These are phyloP conservation scores for Candida takata DNA, from an alignment of 805 yeast genomes.

Conservation along the genomic window DNA sequence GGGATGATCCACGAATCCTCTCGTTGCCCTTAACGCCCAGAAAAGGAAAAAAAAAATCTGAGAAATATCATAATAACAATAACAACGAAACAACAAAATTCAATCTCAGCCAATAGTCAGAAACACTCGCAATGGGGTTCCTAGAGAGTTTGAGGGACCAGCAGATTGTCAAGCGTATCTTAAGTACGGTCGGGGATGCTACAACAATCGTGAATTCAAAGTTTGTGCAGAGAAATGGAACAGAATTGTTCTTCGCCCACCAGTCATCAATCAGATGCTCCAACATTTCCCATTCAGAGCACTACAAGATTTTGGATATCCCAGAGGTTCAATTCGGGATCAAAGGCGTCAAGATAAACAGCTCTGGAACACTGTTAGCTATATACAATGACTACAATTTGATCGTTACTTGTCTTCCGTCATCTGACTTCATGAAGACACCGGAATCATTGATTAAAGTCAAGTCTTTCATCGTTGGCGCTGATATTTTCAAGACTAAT, in stretches of 20 bases:
- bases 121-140: slow-evolving; percentile 8
- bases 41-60: no score
- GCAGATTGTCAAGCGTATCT: slow-evolving; percentile 6
- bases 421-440: slow-evolving; percentile 7
- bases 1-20: no score
- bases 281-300: slow-evolving; percentile 3
- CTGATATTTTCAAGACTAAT: slow-evolving; percentile 21
- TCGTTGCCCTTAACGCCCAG: no score
- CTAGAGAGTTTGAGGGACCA: slow-evolving; percentile 6
- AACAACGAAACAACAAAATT: no score
- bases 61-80: no score
- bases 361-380: slow-evolving; percentile 37
- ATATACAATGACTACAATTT: slow-evolving; percentile 28
- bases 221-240: slow-evolving; percentile 13
- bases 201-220: slow-evolving; percentile 10
- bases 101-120: no score
- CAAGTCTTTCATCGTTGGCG: slow-evolving; percentile 24
- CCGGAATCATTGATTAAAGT: slow-evolving; percentile 1
- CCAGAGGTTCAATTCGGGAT: slow-evolving; percentile 26
- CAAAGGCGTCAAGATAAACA: slow-evolving; percentile 30
- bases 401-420: slow-evolving; percentile 28
- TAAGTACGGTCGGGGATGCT: not conserved
- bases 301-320: slow-evolving; percentile 11
- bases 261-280: slow-evolving; percentile 15
- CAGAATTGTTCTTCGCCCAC: slow-evolving; percentile 17